Base-by-base conservation (phyloP, 208 protist genomes). In the Strigomonas galati region DNA sequence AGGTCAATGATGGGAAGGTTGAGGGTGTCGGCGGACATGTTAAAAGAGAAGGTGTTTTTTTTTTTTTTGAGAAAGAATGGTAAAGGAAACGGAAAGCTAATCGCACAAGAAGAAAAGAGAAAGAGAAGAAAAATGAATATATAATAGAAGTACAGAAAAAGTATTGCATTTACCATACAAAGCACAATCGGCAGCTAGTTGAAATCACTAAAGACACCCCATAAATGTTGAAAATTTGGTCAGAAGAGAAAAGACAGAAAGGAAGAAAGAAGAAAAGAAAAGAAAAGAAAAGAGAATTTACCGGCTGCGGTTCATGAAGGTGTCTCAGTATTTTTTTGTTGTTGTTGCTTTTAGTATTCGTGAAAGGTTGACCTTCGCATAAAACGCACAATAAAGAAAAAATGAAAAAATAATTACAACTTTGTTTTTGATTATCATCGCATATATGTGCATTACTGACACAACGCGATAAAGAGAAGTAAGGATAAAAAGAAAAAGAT, bases 51-150 rank as follows among this genome's bases (percentile, higher is more conserved):
- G 32, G 9, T 26, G 6, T 7, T 26, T 6, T 54, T 54, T 54
- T 54, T 54, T 54, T 64, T 52, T 30, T 51, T 64, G 26, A 17
- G 28, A n/a, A 69, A 61, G 24, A 55, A 61, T 44, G 9, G 6
- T 14, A 14, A 14, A 17, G 37, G 14, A 44, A 44, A 44, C 6
- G 9, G 9, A 44, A 46, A 48, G 10, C 26, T 27, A 62, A 40
- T 46, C 32, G 15, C 10, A 44, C 37, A 60, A 63, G 40, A 68
- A 64, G 59, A 53, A 63, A 32, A 49, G 28, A 10, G 17, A 46
- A 61, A 58, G 5, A 66, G 19, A 62, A 59, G 46, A 77, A 31
- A 64, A 32, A 58, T 44, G 14, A 44, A 44, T 17, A 44, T 44
- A 44, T 44, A 6, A 44, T 44, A 44, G 9, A 17, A 6, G 6